These are phyloP conservation scores for Royoungia palumana DNA, from an alignment of 768 basidiomycete genomes.

Conservation along the genomic window DNA sequence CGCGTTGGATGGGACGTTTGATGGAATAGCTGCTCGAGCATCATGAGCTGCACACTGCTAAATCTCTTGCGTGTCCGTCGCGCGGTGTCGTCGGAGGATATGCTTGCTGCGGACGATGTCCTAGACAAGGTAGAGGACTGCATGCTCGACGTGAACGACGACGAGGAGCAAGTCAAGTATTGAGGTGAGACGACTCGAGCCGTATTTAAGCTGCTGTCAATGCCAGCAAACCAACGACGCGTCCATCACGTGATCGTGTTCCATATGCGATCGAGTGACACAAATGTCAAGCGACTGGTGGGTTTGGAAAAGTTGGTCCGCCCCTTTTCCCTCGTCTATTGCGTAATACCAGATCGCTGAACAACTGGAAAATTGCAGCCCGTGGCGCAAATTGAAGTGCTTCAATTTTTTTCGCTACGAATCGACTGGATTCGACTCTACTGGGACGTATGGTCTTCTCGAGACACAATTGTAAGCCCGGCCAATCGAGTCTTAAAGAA, in stretches of 20 bases:
- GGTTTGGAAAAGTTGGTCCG: too few relatives aligned
- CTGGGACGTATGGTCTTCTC: too few relatives aligned
- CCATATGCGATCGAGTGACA: too few relatives aligned
- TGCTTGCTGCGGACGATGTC: slow-evolving; percentile 54
- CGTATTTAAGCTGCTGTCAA: slow-evolving; percentile 1
- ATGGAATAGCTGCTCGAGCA: slow-evolving; percentile 73
- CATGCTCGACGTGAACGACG: slow-evolving; percentile 12
- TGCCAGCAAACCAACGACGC: slow-evolving; percentile 24
- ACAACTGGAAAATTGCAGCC: too few relatives aligned
- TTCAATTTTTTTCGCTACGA: too few relatives aligned
- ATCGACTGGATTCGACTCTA: too few relatives aligned
- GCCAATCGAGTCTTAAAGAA: too few relatives aligned
- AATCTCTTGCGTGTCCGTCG: slow-evolving; percentile 71
- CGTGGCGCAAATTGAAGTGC: too few relatives aligned
- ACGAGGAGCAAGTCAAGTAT: background rate
- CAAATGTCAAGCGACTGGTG: too few relatives aligned
- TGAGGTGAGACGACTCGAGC: background rate
- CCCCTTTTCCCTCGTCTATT: too few relatives aligned
- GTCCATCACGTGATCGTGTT: slow-evolving; percentile 18
- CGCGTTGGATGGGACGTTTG: slow-evolving; percentile 72
- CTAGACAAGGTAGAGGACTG: slow-evolving; percentile 40
- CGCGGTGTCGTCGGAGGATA: slow-evolving; percentile 49
- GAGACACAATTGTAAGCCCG: too few relatives aligned
- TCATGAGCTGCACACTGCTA: slow-evolving; percentile 61
- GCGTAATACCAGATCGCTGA: too few relatives aligned